These are phyloP conservation scores for Saitozyma podzolica DNA, from an alignment of 768 basidiomycete genomes.

Conservation along the genomic window DNA sequence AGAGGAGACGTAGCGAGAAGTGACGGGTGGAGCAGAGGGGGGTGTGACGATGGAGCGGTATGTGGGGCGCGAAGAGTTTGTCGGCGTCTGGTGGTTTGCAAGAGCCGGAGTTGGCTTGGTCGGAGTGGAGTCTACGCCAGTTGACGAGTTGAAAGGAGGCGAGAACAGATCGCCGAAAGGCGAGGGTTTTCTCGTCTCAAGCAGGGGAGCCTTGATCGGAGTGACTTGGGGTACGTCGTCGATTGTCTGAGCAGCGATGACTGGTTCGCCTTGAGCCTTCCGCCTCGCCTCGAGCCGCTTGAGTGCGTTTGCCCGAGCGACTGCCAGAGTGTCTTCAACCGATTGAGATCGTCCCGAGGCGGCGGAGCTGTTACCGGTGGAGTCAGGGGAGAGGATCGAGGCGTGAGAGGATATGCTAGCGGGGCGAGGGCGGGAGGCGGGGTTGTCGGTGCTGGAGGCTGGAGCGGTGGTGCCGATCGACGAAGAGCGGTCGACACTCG, in stretches of 20 bases:
- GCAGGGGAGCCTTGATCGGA: neutral
- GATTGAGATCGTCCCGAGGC: slow-evolving; percentile 24
- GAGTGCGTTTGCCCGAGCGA: slow-evolving; percentile 43
- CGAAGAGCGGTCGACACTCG: neutral
- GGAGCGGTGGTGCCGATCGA: neutral
- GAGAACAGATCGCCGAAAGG: slow-evolving; percentile 30
- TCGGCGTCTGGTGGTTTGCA: slow-evolving; percentile 6
- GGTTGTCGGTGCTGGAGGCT: slow-evolving; percentile 3
- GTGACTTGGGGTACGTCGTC: neutral
- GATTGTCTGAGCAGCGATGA: slow-evolving; percentile 2
- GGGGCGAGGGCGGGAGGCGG: slow-evolving; percentile 17
- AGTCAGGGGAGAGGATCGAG: slow-evolving; percentile 28
- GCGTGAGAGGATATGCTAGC: slow-evolving; percentile 28
- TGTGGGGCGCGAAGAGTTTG: slow-evolving; percentile 2
- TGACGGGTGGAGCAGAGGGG: slow-evolving; percentile 13
- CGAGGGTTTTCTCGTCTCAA: slow-evolving; percentile 9
- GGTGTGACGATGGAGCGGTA: slow-evolving; percentile 22
- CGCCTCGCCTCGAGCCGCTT: slow-evolving; percentile 37
- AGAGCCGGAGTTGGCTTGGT: neutral
- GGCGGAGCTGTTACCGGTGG: slow-evolving; percentile 33
- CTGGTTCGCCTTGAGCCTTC: slow-evolving; percentile 22
- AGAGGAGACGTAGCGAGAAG: slow-evolving; percentile 28
- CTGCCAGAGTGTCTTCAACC: slow-evolving; percentile 40
- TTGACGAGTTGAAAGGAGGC: slow-evolving; percentile 18
- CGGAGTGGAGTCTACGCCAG: neutral